These are phyloP conservation scores for Lagerstroemia speciosa DNA, from an alignment of 345 rosid species.

Conservation along the genomic window DNA sequence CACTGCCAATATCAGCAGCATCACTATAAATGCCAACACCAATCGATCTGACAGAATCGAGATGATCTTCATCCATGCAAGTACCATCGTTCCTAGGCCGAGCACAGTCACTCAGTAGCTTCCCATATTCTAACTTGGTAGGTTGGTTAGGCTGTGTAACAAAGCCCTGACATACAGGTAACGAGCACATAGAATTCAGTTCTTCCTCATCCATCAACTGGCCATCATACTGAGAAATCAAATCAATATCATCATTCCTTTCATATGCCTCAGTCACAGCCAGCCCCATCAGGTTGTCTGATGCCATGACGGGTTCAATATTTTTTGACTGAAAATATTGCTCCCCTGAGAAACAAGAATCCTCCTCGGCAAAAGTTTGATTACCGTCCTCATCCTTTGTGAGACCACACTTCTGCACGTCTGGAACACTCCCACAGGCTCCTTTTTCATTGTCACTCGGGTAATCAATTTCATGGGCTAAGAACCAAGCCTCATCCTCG, in stretches of 20 bases:
- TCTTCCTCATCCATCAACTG: slow-evolving; percentile 82
- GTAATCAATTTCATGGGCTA: slow-evolving; percentile 97
- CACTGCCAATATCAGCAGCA: slow-evolving; percentile 91
- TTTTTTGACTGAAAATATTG: slow-evolving; percentile 57
- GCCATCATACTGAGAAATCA: slow-evolving; percentile 69
- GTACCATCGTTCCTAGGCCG: slow-evolving; percentile 45
- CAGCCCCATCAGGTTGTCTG: slow-evolving; percentile 70
- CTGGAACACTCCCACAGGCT: slow-evolving; percentile 72
- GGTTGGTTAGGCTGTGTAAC: slow-evolving; percentile 75
- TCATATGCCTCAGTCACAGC: slow-evolving; percentile 58
- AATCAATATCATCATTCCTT: slow-evolving; percentile 47
- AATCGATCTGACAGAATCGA: slow-evolving; percentile 87
- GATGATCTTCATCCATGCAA: slow-evolving; percentile 73
- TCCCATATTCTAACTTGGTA: slow-evolving; percentile 48
- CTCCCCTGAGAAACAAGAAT: slow-evolving; percentile 92
- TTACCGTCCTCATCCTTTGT: slow-evolving; percentile 81
- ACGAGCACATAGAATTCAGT: slow-evolving; percentile 60
- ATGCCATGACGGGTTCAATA: slow-evolving; percentile 46
- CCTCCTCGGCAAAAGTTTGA: slow-evolving; percentile 89
- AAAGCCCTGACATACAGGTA: slow-evolving; percentile 97
- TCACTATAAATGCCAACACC: slow-evolving; percentile 95
- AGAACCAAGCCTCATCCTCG: slow-evolving; percentile 98
- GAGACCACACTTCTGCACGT: slow-evolving; percentile 64
- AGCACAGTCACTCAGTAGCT: too few relatives aligned
- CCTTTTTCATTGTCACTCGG: slow-evolving; percentile 98